Percentiles rank a stretch among this genome's conserved stretches.
phyloP scores from a whole-genome alignment of 1,284 basidiomycete genomes.

The Malassezia sp. region DNA sequence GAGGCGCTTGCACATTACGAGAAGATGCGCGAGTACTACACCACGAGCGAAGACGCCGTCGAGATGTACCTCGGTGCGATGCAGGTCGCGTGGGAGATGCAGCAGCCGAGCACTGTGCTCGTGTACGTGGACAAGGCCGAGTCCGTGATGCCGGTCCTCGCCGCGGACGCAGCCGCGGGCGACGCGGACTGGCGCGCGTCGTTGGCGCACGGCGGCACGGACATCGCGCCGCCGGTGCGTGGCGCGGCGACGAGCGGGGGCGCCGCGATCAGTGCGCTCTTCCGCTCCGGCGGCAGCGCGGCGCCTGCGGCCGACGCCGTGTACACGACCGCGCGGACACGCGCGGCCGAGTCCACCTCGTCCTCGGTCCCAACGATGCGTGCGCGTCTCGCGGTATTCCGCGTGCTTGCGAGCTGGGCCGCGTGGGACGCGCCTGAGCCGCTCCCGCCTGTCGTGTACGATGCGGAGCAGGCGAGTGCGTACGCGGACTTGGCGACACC shows the following conservation, averaged over 20 bases:
- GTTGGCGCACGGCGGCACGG: slow-evolving; percentile 15
- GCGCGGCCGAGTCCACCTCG: slow-evolving; percentile 1
- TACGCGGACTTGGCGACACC: slow-evolving; percentile 5
- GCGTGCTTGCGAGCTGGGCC: slow-evolving; percentile 17
- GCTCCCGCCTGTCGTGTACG: slow-evolving; percentile 2
- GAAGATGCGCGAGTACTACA: slow-evolving; percentile 73
- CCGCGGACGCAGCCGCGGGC: too few relatives aligned
- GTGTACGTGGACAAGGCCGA: slow-evolving; percentile 86
- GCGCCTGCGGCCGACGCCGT: too few relatives aligned
- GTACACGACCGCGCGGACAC: too few relatives aligned
- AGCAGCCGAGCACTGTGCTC: slow-evolving; percentile 66
- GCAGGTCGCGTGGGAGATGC: slow-evolving; percentile 63
- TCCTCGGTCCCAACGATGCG: not conserved
- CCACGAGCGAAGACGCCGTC: slow-evolving; percentile 68
- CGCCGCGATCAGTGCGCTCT: slow-evolving; percentile 41
- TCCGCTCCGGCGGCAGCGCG: slow-evolving; percentile 33
- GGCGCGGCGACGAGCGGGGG: slow-evolving; percentile 27
- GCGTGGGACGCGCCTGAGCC: slow-evolving; percentile 27
- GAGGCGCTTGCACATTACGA: slow-evolving; percentile 65
- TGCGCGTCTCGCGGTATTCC: slow-evolving; percentile 5
- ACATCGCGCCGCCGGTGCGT: slow-evolving; percentile 20
- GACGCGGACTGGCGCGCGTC: slow-evolving; percentile 15
- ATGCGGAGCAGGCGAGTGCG: not conserved
- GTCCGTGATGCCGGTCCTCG: slow-evolving; percentile 62
- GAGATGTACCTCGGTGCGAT: slow-evolving; percentile 54